Evolutionary conservation across 768 basidiomycete species (phyloP), one percentile per base, ranked within the genome.

Genomic region (Trametes elegans): DNA sequence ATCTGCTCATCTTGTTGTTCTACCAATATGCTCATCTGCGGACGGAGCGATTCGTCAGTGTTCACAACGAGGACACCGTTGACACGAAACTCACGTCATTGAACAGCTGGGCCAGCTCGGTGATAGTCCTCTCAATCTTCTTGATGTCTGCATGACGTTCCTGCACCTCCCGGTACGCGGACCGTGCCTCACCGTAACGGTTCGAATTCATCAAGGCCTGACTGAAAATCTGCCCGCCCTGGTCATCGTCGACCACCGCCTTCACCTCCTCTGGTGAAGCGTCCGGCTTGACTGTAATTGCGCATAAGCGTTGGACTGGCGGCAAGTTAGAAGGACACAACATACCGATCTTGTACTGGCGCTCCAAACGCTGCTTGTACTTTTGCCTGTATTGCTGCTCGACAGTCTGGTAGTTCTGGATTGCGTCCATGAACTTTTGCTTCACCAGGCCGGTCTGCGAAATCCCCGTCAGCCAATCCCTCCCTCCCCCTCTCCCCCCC

Each of bases 111-210:
- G 93, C 95, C 40, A 98, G 82, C 73, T 98, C 93, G 13, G 84
- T 86, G 40, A 99, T 75, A 9, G 95, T 98, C 72, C 82, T 81
- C 71, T 98, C 96, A 64, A 99, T 98, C 65, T 88, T 88, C 72
- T 93, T 86, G 71, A 99, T 91, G 63, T 99, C 95, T 69, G 89
- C 90, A 66, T 98, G 94, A 57, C 96, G 87, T 64, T 88, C 90
- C 74, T 98, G 96, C n/a, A 98, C 96, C 68, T 99, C 96, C 47
- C 87, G 84, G 71, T 95, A 97, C 3, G 95, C 94, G 9, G 88
- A 88, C 49, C 88, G 80, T 41, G 95, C 92, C 66, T 89, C 87
- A 48, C 88, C 93, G 63, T 88, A 90, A n/a, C 91, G 88, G 71
- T 88, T 91, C 41, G 92, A 91, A 73, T 83, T 90, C 77, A 95